Conservation (phyloP, 805 yeast species). For the Zygotorulaspora florentina region DNA sequence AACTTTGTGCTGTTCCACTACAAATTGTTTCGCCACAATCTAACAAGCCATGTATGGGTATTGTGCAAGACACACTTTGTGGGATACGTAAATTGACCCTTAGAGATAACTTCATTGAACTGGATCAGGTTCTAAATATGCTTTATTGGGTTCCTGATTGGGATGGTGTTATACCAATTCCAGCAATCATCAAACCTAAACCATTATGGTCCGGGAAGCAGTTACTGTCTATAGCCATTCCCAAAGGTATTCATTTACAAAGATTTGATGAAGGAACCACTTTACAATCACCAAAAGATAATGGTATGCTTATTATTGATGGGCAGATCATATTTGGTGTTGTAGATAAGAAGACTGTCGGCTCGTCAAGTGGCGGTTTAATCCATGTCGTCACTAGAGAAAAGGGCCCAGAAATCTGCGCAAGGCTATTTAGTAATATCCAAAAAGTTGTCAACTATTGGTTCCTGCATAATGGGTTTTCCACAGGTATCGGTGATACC, state of each 20-base stretch:
- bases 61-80: slow-evolving; percentile 97
- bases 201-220: slow-evolving; percentile 99
- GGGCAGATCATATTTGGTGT: slow-evolving; percentile 98
- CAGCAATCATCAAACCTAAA: slow-evolving; percentile 89
- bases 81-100: slow-evolving; percentile 95
- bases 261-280: slow-evolving; percentile 90
- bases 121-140: slow-evolving; percentile 93
- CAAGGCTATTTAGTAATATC: slow-evolving; percentile 82
- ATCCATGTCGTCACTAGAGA: slow-evolving; percentile 97
- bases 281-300: slow-evolving; percentile 78
- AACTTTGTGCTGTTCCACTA: slow-evolving; percentile 93
- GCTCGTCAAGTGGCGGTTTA: slow-evolving; percentile 97
- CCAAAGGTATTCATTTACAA: slow-evolving; percentile 91
- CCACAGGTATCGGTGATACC: slow-evolving; percentile 99
- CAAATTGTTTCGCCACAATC: slow-evolving; percentile 98
- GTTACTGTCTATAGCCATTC: slow-evolving; percentile 85
- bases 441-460: slow-evolving; percentile 96
- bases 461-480: slow-evolving; percentile 94
- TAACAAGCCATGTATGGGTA: slow-evolving; percentile 99
- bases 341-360: slow-evolving; percentile 96
- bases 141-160: slow-evolving; percentile 97
- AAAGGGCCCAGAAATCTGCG: slow-evolving; percentile 89
- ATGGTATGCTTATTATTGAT: slow-evolving; percentile 91
- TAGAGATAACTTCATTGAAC: slow-evolving; percentile 83
- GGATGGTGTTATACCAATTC: slow-evolving; percentile 97